A percentile compares a stretch with the other conserved stretches of the same genome.
These are phyloP conservation scores for Monilinia fructigena DNA, from an alignment of 2,329 filamentous ascomycete species.

Conservation along the genomic window DNA sequence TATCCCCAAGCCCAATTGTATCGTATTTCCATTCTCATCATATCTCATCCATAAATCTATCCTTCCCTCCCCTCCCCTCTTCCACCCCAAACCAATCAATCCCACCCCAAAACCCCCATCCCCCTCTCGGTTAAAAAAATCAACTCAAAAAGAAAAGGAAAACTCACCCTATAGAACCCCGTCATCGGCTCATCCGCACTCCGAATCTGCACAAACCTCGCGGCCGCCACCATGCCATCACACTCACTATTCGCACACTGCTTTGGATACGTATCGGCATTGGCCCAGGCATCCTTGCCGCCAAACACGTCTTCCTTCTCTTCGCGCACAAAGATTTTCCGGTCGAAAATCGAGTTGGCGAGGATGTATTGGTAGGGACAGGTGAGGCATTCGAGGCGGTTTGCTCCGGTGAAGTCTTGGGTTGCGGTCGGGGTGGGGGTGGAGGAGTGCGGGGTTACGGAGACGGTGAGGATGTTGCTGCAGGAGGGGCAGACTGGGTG, in stretches of 20 bases:
- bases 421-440: conserved; percentile 26
- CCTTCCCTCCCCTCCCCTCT: not conserved
- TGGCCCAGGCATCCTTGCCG: conserved; percentile 83
- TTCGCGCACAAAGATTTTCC: conserved; percentile 75
- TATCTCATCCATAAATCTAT: not conserved
- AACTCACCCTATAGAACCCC: conserved; percentile 79
- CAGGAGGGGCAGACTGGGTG: conserved; percentile 74
- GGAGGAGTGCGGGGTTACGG: conserved; percentile 35
- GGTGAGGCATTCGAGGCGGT: conserved; percentile 91
- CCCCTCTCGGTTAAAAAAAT: not conserved
- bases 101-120: too few relatives aligned
- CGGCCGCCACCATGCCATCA: conserved; percentile 81
- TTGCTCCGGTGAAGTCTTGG: conserved; percentile 45
- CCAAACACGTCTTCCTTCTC: conserved; percentile 90
- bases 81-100: not conserved
- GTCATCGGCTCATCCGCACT: conserved; percentile 99
- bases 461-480: conserved; percentile 79
- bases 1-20: not conserved
- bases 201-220: conserved; percentile 95
- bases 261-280: conserved; percentile 78
- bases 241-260: conserved; percentile 83
- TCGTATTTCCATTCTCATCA: conserved; percentile 21
- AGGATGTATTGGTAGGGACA: conserved; percentile 91
- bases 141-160: not conserved
- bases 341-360: conserved; percentile 74